Percentiles rank a stretch among this genome's conserved stretches.
Conservation (phyloP, 129 eudicot genomes). For the Flaveria bidentis region DNA sequence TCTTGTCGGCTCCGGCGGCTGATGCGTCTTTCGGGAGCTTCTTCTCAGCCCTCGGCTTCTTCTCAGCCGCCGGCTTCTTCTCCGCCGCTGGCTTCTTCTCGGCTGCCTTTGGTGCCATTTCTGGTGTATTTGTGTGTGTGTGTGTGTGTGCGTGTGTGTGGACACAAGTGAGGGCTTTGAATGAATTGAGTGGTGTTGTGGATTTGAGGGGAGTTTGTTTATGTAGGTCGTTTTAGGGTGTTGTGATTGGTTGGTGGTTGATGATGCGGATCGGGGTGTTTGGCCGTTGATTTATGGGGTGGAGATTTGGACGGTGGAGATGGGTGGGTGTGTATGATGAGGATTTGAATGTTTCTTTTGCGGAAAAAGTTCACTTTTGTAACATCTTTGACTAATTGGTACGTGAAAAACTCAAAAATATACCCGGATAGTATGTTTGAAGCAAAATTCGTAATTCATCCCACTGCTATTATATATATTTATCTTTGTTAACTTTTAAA, state of each 20-base stretch:
- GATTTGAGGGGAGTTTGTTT: not conserved
- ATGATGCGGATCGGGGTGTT: not conserved
- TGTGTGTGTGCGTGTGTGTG: too few species aligned
- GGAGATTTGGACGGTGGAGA: not conserved
- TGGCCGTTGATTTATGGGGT: not conserved
- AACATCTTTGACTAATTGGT: too few species aligned
- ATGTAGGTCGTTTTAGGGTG: not conserved
- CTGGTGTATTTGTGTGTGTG: not conserved
- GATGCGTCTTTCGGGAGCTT: slow-evolving; percentile 45
- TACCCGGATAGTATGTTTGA: too few species aligned
- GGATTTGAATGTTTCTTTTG: not conserved
- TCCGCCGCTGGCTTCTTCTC: slow-evolving; percentile 45
- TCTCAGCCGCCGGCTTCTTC: slow-evolving; percentile 43
- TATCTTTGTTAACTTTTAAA: too few species aligned
- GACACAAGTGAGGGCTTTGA: not conserved
- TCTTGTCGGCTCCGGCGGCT: slow-evolving; percentile 35
- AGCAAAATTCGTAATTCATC: too few species aligned
- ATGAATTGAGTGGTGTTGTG: not conserved
- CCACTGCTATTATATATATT: too few species aligned
- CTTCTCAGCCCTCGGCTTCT: slow-evolving; percentile 46
- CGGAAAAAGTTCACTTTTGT: not conserved
- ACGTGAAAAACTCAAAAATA: too few species aligned
- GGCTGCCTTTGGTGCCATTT: slow-evolving; percentile 36
- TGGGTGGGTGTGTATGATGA: not conserved
- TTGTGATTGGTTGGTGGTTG: not conserved